Conservation (phyloP, 352 stramenopile genomes). For the Phytophthora lateralis region DNA sequence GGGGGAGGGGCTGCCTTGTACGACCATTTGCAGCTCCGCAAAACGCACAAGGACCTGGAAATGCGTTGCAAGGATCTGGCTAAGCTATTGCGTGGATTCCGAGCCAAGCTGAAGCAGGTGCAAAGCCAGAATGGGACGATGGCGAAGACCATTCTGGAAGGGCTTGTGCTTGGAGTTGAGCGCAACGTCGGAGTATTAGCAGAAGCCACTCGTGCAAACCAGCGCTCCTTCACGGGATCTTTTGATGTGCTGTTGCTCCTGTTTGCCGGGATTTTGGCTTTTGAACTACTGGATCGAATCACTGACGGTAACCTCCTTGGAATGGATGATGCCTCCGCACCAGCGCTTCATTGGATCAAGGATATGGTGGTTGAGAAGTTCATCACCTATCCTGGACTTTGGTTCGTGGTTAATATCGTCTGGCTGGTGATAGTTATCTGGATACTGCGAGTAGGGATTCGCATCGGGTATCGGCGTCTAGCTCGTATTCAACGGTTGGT, state of each 20-base stretch:
- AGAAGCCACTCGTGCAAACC: slow-evolving; percentile 60
- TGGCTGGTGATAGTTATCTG: slow-evolving; percentile 56
- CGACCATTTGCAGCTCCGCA: slow-evolving; percentile 92
- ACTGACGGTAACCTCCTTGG: slow-evolving; percentile 92
- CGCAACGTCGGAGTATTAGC: slow-evolving; percentile 67
- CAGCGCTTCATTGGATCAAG: slow-evolving; percentile 58
- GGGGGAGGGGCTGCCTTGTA: slow-evolving; percentile 85
- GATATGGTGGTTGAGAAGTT: slow-evolving; percentile 51
- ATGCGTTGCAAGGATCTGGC: slow-evolving; percentile 93
- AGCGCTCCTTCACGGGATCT: slow-evolving; percentile 67
- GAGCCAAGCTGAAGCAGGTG: slow-evolving; percentile 90
- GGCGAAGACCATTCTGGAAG: slow-evolving; percentile 74
- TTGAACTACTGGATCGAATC: slow-evolving; percentile 95
- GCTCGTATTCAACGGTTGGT: slow-evolving; percentile 47
- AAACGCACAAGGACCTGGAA: slow-evolving; percentile 84
- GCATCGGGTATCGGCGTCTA: slow-evolving; percentile 45
- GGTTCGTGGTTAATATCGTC: slow-evolving; percentile 51
- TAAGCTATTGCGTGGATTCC: slow-evolving; percentile 91
- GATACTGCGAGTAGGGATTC: slow-evolving; percentile 38
- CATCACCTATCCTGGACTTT: slow-evolving; percentile 47
- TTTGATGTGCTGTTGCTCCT: slow-evolving; percentile 92
- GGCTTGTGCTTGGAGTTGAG: slow-evolving; percentile 63
- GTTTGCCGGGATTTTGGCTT: slow-evolving; percentile 92
- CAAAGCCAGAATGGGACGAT: slow-evolving; percentile 81
- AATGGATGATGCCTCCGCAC: slow-evolving; percentile 49